Base-by-base conservation (phyloP, 2,329 filamentous ascomycete species). In the Claviceps spartinae region DNA sequence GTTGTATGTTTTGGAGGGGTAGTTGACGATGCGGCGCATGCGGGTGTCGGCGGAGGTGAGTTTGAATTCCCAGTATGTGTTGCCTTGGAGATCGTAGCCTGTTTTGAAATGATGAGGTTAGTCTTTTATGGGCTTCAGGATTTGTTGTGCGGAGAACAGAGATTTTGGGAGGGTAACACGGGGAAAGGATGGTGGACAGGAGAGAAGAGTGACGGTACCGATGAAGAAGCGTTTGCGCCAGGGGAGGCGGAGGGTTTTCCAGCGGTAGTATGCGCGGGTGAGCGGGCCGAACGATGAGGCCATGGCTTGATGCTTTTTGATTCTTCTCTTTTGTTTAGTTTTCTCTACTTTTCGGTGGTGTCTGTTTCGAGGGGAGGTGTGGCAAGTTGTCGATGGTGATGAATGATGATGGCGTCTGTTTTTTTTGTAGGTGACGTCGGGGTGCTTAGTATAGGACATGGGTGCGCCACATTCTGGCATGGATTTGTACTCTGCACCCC, bases 11-110 rank as follows among this genome's bases (percentile, higher is more conserved):
- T 69, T 69, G 48, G 70, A 66, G 11, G 79, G 78, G 64, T 78
- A 81, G 58, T 78, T 62, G 48, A 83, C 79, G 56, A 83, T 82
- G 62, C 81, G 77, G 36, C 81, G 77, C 73, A 76, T 78, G 57
- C 77, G 75, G 48, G 70, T 66, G 38, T 65, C 55, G 52, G 55
- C 26, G 26, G 50, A 49, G 34, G 67, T 59, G 57, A 82, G 75
- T 54, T 73, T 73, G 67, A 85, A 83, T 60, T 83, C 79, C 81
- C 82, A 85, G 69, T 77, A 85, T 4, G 81, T 83, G 67, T 85
- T 84, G 52, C 81, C 80, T 24, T 78, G 62, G 53, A 84, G 78
- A 62, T 85, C 82, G 59, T 76, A 72, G 57, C 82, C 81, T 84
- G 55, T 38, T 46, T 40, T 38, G 51, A 34, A 1, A 34, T 11